Conservation (phyloP, 495 filamentous ascomycete genomes). For the Daldinia caldariorum region DNA sequence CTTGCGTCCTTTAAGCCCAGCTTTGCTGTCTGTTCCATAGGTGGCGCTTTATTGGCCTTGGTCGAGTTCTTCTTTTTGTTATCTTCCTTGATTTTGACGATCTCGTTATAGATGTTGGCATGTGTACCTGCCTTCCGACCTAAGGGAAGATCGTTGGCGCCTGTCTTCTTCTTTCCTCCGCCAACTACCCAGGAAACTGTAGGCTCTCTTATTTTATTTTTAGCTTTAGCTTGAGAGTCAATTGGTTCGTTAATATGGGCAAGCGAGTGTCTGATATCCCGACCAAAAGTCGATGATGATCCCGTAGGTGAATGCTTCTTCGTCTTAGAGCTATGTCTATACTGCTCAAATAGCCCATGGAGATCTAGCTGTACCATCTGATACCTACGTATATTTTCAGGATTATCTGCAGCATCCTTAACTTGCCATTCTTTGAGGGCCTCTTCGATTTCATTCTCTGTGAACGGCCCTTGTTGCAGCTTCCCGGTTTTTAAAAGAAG, state of each 20-base stretch:
- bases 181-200: not conserved
- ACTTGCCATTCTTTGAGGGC: constrained; percentile 47
- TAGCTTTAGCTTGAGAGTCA: not conserved
- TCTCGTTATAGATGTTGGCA: constrained; percentile 12
- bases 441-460: constrained; percentile 28
- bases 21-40: not conserved
- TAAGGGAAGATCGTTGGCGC: constrained; percentile 24
- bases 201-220: not conserved
- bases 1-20: not conserved
- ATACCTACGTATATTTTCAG: constrained; percentile 42
- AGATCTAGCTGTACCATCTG: constrained; percentile 43
- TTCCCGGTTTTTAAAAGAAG: constrained; percentile 26
- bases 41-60: not conserved
- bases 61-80: not conserved
- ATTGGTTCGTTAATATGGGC: not conserved
- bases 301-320: not conserved
- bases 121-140: not conserved
- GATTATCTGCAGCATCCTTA: constrained; percentile 26
- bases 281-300: not conserved
- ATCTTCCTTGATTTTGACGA: constrained; percentile 1
- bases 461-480: constrained; percentile 16
- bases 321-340: not conserved
- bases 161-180: constrained; percentile 11
- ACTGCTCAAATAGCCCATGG: constrained; percentile 13
- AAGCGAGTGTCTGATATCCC: not conserved